Conservation (phyloP, 2,329 filamentous ascomycete species). For the Pseudocercospora cruenta region DNA sequence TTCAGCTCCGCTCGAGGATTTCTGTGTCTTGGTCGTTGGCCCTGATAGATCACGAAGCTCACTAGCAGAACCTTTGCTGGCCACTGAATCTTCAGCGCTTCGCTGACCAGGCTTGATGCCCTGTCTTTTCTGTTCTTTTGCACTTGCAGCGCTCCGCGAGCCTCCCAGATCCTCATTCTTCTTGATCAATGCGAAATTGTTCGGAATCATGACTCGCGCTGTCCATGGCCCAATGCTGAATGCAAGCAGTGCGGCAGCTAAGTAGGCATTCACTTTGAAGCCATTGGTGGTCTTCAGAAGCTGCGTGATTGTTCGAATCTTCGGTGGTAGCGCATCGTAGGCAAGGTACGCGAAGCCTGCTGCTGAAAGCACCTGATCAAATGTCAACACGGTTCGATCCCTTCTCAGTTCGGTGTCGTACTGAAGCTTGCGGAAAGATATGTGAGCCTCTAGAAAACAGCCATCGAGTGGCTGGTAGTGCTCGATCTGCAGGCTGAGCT, state of each 20-base stretch:
- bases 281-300: constrained; percentile 25
- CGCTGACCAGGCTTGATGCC: constrained; percentile 23
- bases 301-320: constrained; percentile 14
- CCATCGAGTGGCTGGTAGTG: constrained; percentile 32
- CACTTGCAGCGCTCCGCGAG: constrained; percentile 26
- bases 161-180: constrained; percentile 34
- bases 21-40: constrained; percentile 37
- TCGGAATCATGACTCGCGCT: constrained; percentile 30
- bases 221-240: constrained; percentile 34
- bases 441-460: constrained; percentile 34
- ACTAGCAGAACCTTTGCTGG: constrained; percentile 25
- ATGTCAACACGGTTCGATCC: neutral
- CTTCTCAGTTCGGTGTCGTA: neutral
- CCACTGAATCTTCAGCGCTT: constrained; percentile 31
- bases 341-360: constrained; percentile 34
- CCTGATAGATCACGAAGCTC: constrained; percentile 32
- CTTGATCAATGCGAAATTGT: constrained; percentile 36
- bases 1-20: constrained; percentile 44
- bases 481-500: constrained; percentile 34
- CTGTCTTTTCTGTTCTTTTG: constrained; percentile 19
- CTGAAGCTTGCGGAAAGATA: constrained; percentile 31
- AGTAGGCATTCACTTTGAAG: constrained; percentile 26
- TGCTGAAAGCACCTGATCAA: constrained; percentile 19
- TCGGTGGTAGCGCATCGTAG: constrained; percentile 25
- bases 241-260: constrained; percentile 29